These are phyloP conservation scores for Endocalyx cinctus DNA, from an alignment of 2,329 filamentous ascomycete species.

Conservation along the genomic window DNA sequence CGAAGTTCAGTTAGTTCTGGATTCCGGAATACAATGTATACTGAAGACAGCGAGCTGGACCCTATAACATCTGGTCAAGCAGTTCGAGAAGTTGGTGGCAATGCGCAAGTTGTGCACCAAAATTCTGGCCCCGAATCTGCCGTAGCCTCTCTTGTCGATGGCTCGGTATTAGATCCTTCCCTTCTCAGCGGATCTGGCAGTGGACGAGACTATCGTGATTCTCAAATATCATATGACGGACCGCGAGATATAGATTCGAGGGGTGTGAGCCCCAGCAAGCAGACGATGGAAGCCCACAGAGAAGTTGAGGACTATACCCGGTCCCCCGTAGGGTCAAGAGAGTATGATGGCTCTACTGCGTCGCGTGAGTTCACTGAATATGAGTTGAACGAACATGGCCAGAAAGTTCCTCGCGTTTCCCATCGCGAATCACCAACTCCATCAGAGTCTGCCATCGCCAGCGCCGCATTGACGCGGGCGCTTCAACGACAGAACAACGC, in stretches of 20 bases:
- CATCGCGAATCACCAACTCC: conserved; percentile 49
- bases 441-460: conserved; percentile 54
- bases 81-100: conserved; percentile 66
- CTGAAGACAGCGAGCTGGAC: conserved; percentile 53
- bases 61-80: conserved; percentile 62
- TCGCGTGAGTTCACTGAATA: conserved; percentile 51
- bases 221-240: conserved; percentile 24
- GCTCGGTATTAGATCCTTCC: conserved; percentile 65
- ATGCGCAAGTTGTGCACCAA: conserved; percentile 71
- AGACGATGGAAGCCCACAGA: conserved; percentile 31
- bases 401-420: conserved; percentile 44
- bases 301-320: conserved; percentile 36
- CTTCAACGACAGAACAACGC: conserved; percentile 44
- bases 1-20: conserved; percentile 51
- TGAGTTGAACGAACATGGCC: conserved; percentile 54
- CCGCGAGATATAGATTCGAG: conserved; percentile 18
- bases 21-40: conserved; percentile 46
- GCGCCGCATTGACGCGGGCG: conserved; percentile 47
- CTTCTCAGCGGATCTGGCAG: conserved; percentile 57
- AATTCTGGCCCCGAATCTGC: conserved; percentile 76
- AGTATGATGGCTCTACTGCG: conserved; percentile 19
- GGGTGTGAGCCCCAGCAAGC: conserved; percentile 37
- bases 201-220: conserved; percentile 43
- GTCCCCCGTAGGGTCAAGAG: conserved; percentile 31
- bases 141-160: conserved; percentile 80